phyloP scores from a whole-genome alignment of 1,284 basidiomycete species.

The Retiboletus flavoniger region DNA sequence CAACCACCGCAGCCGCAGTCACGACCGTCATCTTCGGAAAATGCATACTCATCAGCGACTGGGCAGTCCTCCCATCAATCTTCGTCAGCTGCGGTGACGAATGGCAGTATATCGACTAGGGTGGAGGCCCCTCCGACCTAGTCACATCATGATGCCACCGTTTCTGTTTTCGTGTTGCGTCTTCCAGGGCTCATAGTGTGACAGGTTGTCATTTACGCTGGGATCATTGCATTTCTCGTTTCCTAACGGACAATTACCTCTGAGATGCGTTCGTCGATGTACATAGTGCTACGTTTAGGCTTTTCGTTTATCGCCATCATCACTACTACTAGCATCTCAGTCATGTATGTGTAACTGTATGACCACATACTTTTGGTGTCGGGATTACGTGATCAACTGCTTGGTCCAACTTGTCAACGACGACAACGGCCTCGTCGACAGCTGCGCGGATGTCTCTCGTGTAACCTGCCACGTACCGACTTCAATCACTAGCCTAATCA shows the following conservation, averaged over 20 bases:
- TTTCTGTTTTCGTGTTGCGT: conserved; percentile 7
- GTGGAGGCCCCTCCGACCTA: conserved; percentile 32
- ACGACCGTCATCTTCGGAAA: conserved; percentile 50
- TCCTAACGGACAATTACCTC: conserved; percentile 25
- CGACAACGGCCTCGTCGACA: neutral
- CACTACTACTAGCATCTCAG: conserved; percentile 16
- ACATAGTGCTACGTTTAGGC: conserved; percentile 29
- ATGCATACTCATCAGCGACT: conserved; percentile 43
- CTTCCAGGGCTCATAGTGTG: conserved; percentile 15
- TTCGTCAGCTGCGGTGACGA: conserved; percentile 34
- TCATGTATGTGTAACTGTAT: conserved; percentile 16
- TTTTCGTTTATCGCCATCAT: conserved; percentile 11
- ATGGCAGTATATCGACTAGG: conserved; percentile 35
- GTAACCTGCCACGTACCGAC: conserved; percentile 2
- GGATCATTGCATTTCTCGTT: conserved; percentile 26
- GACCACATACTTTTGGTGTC: conserved; percentile 6
- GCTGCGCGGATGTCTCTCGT: conserved; percentile 6
- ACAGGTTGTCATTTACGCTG: conserved; percentile 19
- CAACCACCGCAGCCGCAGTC: conserved; percentile 36
- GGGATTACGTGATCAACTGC: conserved; percentile 31
- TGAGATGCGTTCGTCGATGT: conserved; percentile 23
- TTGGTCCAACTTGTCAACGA: neutral
- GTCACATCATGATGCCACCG: neutral
- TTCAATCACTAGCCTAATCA: neutral
- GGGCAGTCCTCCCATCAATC: conserved; percentile 32